Evolutionary conservation across 2,329 filamentous ascomycete species (phyloP).

Genomic region (Claviceps sorghi): DNA sequence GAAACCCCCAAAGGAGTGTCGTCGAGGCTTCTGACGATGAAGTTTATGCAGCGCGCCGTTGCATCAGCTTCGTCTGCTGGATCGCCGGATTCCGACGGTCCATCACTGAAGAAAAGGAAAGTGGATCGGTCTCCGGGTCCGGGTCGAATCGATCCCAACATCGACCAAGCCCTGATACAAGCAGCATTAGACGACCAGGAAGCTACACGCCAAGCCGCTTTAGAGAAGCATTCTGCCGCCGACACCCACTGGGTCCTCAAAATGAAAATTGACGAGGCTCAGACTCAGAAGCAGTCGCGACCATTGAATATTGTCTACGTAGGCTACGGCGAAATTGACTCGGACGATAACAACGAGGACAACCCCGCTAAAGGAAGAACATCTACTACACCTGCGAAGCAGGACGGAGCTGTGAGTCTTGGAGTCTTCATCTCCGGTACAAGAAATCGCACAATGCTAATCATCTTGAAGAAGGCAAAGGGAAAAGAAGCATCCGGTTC

Average conservation of each 20-base stretch:
- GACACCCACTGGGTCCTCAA: slow-evolving; percentile 67
- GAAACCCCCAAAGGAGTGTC: slow-evolving; percentile 58
- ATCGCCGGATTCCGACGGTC: slow-evolving; percentile 34
- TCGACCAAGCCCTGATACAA: slow-evolving; percentile 46
- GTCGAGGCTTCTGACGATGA: slow-evolving; percentile 81
- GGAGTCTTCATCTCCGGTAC: neutral
- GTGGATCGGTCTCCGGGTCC: slow-evolving; percentile 23
- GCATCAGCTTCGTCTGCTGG: slow-evolving; percentile 37
- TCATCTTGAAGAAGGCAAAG: neutral
- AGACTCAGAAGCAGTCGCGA: slow-evolving; percentile 17
- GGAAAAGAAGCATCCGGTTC: slow-evolving; percentile 11
- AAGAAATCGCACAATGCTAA: neutral
- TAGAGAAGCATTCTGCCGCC: slow-evolving; percentile 48
- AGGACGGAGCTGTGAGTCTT: slow-evolving; percentile 12
- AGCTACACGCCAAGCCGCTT: slow-evolving; percentile 43
- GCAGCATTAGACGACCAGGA: slow-evolving; percentile 54
- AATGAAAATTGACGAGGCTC: slow-evolving; percentile 19
- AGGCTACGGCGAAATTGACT: slow-evolving; percentile 36
- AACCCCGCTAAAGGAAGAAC: slow-evolving; percentile 20
- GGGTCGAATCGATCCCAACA: slow-evolving; percentile 20
- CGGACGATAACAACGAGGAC: slow-evolving; percentile 22
- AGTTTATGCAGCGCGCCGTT: slow-evolving; percentile 88
- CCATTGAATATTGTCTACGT: slow-evolving; percentile 45
- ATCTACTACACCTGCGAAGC: slow-evolving; percentile 19
- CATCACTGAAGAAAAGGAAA: slow-evolving; percentile 50